Evolutionary conservation across 345 rosid species (phyloP), one percentile per base, ranked within the genome.

Genomic region (Lagerstroemia speciosa): DNA sequence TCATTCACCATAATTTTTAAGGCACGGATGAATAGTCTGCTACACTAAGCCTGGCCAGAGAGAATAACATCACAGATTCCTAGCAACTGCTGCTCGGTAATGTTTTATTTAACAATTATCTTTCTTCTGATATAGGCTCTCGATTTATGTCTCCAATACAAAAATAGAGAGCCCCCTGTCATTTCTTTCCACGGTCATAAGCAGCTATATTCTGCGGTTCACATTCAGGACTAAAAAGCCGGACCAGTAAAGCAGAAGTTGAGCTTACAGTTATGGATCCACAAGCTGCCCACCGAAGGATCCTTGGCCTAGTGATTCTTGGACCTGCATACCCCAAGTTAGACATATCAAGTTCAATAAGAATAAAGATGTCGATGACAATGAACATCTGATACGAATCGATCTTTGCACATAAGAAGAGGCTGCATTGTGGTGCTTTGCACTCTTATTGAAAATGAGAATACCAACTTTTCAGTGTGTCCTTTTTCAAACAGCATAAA

Each of bases 201-300:
- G 97, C 97, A 79, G 80, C 91, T 76, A 93, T 87, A 57, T 91
- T 93, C 80, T 89, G 98, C 22, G 96, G 96, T 73, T 93, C 98
- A 57, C 96, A 93, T 78, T 93, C 98, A 22, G 96, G 96, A 68
- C 94, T 89, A 30, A 91, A 83, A 36, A 93, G 89, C 69, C 87
- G 88, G 52, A 93, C 98, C 75, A 91, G 87, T 61, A 80, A 48
- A 22, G 96, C 88, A 19, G 91, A 70, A 50, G 89, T 66, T 72
- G 96, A 80, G 73, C 98, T 85, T 41, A 82, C 73, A 31, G 91
- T 79, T 66, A 85, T 65, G 41, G 96, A 96, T 73, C 98, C 97
- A 41, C 92, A 91, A 62, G 81, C 84, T 72, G 97, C 98, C 98
- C 98, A 93, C 36, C 98, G 82, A 32, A 87, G 85, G 63, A 82